These are phyloP conservation scores for Thermothelomyces thermophilus DNA, from an alignment of 2,329 filamentous ascomycete genomes.

Conservation along the genomic window DNA sequence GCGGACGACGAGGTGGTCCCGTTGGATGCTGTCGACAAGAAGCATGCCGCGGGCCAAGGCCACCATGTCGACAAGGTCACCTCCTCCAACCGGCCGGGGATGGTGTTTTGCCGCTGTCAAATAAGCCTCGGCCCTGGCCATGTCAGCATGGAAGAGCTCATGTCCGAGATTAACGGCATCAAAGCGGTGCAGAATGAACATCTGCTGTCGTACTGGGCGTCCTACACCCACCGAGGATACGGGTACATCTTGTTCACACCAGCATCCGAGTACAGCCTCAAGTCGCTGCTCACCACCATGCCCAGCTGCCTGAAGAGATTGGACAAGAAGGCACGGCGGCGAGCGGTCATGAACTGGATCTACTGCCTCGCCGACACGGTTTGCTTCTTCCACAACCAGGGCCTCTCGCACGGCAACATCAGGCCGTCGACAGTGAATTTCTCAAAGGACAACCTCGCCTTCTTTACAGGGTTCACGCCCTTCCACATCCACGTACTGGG, in stretches of 20 bases:
- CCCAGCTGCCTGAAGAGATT: slow-evolving; percentile 57
- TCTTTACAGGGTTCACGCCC: slow-evolving; percentile 56
- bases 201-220: slow-evolving; percentile 63
- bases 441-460: slow-evolving; percentile 57
- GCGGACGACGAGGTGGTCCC: slow-evolving; percentile 63
- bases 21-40: slow-evolving; percentile 57
- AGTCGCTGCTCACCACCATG: slow-evolving; percentile 58
- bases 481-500: slow-evolving; percentile 39
- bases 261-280: slow-evolving; percentile 59
- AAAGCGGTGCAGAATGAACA: slow-evolving; percentile 59
- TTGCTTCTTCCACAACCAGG: slow-evolving; percentile 58
- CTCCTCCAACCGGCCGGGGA: slow-evolving; percentile 54
- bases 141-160: slow-evolving; percentile 48
- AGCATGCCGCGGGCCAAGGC: slow-evolving; percentile 34
- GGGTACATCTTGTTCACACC: slow-evolving; percentile 64
- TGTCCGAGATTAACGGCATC: slow-evolving; percentile 53
- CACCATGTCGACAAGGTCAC: slow-evolving; percentile 51
- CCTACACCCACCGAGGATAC: slow-evolving; percentile 57
- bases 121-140: slow-evolving; percentile 45
- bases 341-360: slow-evolving; percentile 64
- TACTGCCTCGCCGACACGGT: slow-evolving; percentile 65
- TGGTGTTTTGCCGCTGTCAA: slow-evolving; percentile 51
- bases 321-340: slow-evolving; percentile 51
- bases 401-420: slow-evolving; percentile 61
- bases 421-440: slow-evolving; percentile 65